Percentiles rank a stretch among this genome's conserved stretches.
Evolutionary conservation across 2,329 filamentous ascomycete species (phyloP).

Genomic region (Fusarium neocosmosporiellum): DNA sequence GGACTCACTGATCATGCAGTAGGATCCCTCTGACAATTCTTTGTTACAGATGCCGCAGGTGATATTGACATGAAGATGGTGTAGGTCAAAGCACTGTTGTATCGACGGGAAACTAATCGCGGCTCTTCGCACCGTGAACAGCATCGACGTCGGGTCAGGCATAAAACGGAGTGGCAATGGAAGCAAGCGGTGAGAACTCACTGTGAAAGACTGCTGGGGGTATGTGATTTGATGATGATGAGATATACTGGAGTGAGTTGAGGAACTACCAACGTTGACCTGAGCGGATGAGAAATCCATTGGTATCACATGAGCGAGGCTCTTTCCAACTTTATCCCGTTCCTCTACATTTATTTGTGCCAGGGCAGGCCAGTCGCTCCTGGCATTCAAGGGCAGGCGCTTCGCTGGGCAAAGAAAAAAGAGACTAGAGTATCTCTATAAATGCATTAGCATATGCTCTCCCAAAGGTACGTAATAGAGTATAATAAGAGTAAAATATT

Average conservation of each 20-base stretch:
- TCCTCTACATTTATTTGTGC: too few species aligned
- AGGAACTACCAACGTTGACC: not conserved
- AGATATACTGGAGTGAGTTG: too few species aligned
- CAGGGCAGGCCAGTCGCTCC: not conserved
- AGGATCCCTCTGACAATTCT: not conserved
- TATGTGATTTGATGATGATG: not conserved
- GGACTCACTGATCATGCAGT: not conserved
- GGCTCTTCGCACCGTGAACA: not conserved
- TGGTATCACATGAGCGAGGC: not conserved
- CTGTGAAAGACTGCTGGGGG: not conserved
- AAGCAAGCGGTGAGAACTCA: not conserved
- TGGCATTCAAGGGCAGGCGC: not conserved
- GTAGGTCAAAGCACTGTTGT: not conserved
- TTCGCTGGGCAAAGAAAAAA: too few species aligned
- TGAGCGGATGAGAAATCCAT: not conserved
- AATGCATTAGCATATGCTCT: not conserved
- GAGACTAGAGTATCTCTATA: too few species aligned
- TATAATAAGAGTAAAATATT: not conserved
- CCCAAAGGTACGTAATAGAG: not conserved
- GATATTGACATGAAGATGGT: not conserved
- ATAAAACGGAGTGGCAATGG: not conserved
- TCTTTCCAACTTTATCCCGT: not conserved
- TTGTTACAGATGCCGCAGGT: not conserved
- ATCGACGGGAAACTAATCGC: not conserved
- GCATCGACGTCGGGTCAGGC: not conserved